A percentile compares a stretch with the other conserved stretches of the same genome.
Evolutionary conservation across 345 rosid species (phyloP).

Genomic region (Heritiera littoralis): DNA sequence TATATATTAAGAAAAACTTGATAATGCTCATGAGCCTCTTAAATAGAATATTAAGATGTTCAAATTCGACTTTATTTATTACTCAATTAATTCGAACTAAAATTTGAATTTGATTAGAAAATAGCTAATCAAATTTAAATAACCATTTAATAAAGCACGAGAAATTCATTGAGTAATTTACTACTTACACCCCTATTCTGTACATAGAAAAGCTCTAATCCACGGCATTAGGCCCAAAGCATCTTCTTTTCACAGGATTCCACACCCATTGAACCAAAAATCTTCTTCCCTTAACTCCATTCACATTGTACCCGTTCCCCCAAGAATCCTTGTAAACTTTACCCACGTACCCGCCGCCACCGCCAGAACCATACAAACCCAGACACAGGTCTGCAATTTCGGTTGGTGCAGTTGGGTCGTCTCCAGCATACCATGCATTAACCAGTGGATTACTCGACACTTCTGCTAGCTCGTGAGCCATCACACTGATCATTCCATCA

Average conservation of each 20-base stretch:
- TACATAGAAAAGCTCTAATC: conserved; percentile 31
- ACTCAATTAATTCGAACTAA: too few relatives aligned
- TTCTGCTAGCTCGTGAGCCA: conserved; percentile 69
- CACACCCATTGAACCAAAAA: conserved; percentile 65
- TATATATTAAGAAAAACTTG: too few relatives aligned
- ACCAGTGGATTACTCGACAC: conserved; percentile 57
- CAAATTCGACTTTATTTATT: too few relatives aligned
- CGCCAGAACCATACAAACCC: conserved; percentile 61
- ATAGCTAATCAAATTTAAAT: too few relatives aligned
- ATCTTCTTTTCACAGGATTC: conserved; percentile 55
- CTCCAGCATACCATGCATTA: conserved; percentile 69
- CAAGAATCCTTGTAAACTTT: conserved; percentile 42
- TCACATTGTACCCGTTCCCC: conserved; percentile 58
- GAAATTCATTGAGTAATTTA: too few relatives aligned
- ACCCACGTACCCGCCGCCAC: conserved; percentile 60
- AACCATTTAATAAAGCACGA: too few relatives aligned
- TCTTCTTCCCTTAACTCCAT: conserved; percentile 58
- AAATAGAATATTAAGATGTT: too few relatives aligned
- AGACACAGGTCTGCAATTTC: conserved; percentile 70
- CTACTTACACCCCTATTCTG: background rate
- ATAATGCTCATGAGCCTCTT: too few relatives aligned
- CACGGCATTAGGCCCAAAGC: conserved; percentile 63
- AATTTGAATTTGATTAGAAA: too few relatives aligned
- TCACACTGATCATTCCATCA: conserved; percentile 67
- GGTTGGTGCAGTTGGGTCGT: conserved; percentile 53